Percentiles rank a stretch among this genome's conserved stretches.
Evolutionary conservation across 2,329 filamentous ascomycete species (phyloP).

Genomic region (Xylariaceae sp.): DNA sequence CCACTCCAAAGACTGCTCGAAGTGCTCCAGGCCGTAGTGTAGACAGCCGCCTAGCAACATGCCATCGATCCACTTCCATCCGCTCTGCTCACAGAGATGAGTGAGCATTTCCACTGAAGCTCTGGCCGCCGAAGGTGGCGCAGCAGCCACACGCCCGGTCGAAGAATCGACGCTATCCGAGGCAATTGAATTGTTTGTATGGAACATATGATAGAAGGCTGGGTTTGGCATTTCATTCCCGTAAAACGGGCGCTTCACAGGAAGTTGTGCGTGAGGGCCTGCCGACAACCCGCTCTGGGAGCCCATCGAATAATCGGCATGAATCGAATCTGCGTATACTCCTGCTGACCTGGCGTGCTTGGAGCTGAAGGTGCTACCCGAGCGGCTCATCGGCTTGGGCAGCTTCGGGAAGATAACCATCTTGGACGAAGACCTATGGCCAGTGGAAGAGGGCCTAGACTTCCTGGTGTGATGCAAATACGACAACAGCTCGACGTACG

Average conservation of each 20-base stretch:
- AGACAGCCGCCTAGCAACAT: constrained; percentile 88
- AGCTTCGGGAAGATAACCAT: constrained; percentile 50
- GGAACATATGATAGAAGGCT: constrained; percentile 18
- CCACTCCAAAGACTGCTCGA: constrained; percentile 68
- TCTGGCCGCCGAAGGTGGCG: constrained; percentile 50
- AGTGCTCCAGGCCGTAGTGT: constrained; percentile 81
- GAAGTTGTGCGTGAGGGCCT: constrained; percentile 8
- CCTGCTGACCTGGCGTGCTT: constrained; percentile 11
- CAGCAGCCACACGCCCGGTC: constrained; percentile 21
- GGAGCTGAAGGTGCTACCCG: constrained; percentile 8
- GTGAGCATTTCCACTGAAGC: constrained; percentile 65
- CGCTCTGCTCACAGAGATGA: constrained; percentile 68
- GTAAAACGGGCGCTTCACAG: constrained; percentile 10
- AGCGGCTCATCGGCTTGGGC: constrained; percentile 26
- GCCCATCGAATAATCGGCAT: constrained; percentile 7
- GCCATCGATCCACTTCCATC: constrained; percentile 87
- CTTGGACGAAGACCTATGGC: constrained; percentile 34
- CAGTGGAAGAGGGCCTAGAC: constrained; percentile 31
- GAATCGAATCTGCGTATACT: constrained; percentile 6
- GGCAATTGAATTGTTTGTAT: constrained; percentile 13
- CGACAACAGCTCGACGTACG: constrained; percentile 63
- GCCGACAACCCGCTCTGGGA: constrained; percentile 8
- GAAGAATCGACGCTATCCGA: constrained; percentile 9
- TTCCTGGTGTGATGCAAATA: constrained; percentile 56
- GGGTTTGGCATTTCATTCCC: constrained; percentile 10